Evolutionary conservation across 805 yeast genomes (phyloP), one percentile per base, ranked within the genome.

Genomic region (Hanseniaspora osmophila): DNA sequence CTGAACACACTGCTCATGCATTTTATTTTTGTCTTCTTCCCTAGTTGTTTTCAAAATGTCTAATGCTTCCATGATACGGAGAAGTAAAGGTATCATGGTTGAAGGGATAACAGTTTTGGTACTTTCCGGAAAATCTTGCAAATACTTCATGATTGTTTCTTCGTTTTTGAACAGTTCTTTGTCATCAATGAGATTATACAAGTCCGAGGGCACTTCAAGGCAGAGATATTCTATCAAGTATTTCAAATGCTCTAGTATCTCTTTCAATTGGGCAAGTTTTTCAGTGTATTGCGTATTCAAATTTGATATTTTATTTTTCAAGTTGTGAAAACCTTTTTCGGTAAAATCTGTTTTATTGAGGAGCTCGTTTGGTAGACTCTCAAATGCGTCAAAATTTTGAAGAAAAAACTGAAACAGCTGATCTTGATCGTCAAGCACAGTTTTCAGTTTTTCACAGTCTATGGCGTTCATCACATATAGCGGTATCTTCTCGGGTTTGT

Each of bases 1-100:
- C 6, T 54, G 53, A 12, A 60, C 53, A 53, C 84, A 78, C 15
- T 70, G 65, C 2, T 55, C 38, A 35, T 35, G 11, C 56, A 54
- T 10, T 69, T 56, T 4, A 67, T 49, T 12, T 62, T 58, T 7
- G 57, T 46, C 43, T 69, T 59, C 18, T 56, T 58, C 6, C 54
- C 46, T 15, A 69, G 52, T 16, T 44, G 41, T 19, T 27, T 18
- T 7, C 37, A 15, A 13, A 15, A 45, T 5, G 51, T 40, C 11
- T 51, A 50, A n/a, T 49, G 12, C 12, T 30, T 37, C 13, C 40
- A 29, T 29, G 3, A 30, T 27, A 6, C 18, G 33, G 6, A 30
- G 22, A 27, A 16, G 42, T 9, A 43, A 33, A 22, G 48, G 50
- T 32, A 47, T 52, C 40, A 49, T 48, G 30, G 52, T 37, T 15